phyloP scores from a whole-genome alignment of 148 eudicot genomes.

The Camellia granthamiana region DNA sequence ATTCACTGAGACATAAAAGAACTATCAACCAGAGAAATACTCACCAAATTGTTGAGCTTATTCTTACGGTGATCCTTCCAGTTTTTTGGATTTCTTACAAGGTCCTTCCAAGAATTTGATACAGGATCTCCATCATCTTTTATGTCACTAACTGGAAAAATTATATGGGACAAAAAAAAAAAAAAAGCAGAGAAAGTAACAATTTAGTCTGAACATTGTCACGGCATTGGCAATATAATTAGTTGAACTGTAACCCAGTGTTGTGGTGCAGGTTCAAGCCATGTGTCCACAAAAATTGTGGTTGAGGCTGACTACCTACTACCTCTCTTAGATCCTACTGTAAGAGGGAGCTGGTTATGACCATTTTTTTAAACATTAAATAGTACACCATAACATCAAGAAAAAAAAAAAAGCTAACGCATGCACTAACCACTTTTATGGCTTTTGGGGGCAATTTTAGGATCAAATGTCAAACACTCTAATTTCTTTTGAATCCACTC shows the following conservation, averaged over 20 bases:
- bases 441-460: not conserved
- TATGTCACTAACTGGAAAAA: conserved; percentile 19
- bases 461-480: not conserved
- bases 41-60: conserved; percentile 36
- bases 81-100: conserved; percentile 33
- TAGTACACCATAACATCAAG: not conserved
- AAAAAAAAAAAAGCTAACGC: not conserved
- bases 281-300: too few relatives aligned
- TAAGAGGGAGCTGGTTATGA: too few relatives aligned
- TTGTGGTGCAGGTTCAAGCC: too few relatives aligned
- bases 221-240: not conserved
- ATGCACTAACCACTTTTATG: not conserved
- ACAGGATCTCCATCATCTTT: conserved; percentile 5
- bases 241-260: not conserved
- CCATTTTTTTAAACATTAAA: too few relatives aligned
- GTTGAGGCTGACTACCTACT: too few relatives aligned
- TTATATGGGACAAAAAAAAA: not conserved
- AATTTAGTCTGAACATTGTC: not conserved
- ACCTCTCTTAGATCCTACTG: too few relatives aligned
- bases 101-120: conserved; percentile 40
- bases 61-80: conserved; percentile 48
- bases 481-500: conserved; percentile 5
- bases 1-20: not conserved
- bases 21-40: not conserved
- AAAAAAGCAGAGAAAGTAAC: not conserved